phyloP scores from a whole-genome alignment of 1,284 basidiomycete genomes.

The Macrocybe sp. region DNA sequence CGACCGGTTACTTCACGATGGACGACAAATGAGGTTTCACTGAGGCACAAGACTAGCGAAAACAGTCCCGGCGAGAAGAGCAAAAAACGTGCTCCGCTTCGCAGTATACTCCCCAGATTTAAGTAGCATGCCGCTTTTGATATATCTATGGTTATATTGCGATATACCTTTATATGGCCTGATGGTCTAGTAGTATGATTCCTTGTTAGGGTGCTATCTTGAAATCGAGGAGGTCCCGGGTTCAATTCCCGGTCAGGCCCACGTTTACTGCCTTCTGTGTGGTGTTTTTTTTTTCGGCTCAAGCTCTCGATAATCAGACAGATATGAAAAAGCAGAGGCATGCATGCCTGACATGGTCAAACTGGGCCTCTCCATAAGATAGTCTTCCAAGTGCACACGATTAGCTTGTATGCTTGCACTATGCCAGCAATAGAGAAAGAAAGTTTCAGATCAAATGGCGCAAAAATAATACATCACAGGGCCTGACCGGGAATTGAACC shows the following conservation, averaged over 20 bases:
- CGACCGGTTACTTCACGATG: slow-evolving; percentile 16
- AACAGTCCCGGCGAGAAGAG: slow-evolving; percentile 26
- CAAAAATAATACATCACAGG: slow-evolving; percentile 24
- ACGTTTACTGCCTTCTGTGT: background rate
- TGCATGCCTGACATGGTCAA: too few relatives aligned
- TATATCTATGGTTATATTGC: too few relatives aligned
- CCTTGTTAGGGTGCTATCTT: slow-evolving; percentile 40
- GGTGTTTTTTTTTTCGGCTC: too few relatives aligned
- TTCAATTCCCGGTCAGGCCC: slow-evolving; percentile 82
- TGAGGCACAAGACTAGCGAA: slow-evolving; percentile 17
- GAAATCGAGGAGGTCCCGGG: slow-evolving; percentile 73
- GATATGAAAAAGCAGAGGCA: too few relatives aligned
- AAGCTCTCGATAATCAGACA: too few relatives aligned
- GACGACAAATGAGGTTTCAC: slow-evolving; percentile 26
- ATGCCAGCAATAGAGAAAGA: background rate
- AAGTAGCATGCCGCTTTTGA: slow-evolving; percentile 22
- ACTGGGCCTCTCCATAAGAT: too few relatives aligned
- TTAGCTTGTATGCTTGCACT: background rate
- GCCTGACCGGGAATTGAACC: slow-evolving; percentile 83
- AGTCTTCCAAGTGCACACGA: too few relatives aligned
- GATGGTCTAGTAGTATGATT: slow-evolving; percentile 57
- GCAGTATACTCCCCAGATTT: slow-evolving; percentile 42
- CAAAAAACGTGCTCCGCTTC: slow-evolving; percentile 40
- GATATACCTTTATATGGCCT: slow-evolving; percentile 25
- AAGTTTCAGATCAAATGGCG: too few relatives aligned